Evolutionary conservation across 306 rosid species (phyloP).

Genomic region (Sicyos edulis): DNA sequence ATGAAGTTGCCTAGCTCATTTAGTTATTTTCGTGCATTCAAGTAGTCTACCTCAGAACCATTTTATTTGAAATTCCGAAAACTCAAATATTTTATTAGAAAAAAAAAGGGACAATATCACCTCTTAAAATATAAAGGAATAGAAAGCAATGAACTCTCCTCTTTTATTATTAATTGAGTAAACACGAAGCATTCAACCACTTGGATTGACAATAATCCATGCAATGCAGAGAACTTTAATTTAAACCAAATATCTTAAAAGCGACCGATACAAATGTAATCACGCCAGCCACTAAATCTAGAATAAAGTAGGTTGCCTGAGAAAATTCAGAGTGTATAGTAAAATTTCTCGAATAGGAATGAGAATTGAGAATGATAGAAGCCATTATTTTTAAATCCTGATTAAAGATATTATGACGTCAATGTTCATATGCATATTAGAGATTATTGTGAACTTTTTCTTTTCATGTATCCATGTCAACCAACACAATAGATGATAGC

Average conservation of each 20-base stretch:
- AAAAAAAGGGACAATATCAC: not conserved
- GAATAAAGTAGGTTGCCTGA: not conserved
- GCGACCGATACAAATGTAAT: too few species aligned
- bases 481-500: not conserved
- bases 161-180: not conserved
- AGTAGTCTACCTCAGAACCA: not conserved
- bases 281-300: not conserved
- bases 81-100: not conserved
- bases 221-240: too few species aligned
- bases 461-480: not conserved
- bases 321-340: not conserved
- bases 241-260: too few species aligned
- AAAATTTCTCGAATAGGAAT: not conserved
- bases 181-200: not conserved
- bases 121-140: not conserved
- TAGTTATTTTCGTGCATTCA: not conserved
- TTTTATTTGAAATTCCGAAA: not conserved
- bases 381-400: not conserved
- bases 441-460: not conserved
- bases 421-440: not conserved
- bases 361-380: not conserved
- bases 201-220: constrained; percentile 2
- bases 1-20: not conserved
- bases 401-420: not conserved
- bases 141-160: not conserved